Evolutionary conservation across 805 yeast species (phyloP), one percentile per base, ranked within the genome.

Genomic region (Lachancea mirantina): DNA sequence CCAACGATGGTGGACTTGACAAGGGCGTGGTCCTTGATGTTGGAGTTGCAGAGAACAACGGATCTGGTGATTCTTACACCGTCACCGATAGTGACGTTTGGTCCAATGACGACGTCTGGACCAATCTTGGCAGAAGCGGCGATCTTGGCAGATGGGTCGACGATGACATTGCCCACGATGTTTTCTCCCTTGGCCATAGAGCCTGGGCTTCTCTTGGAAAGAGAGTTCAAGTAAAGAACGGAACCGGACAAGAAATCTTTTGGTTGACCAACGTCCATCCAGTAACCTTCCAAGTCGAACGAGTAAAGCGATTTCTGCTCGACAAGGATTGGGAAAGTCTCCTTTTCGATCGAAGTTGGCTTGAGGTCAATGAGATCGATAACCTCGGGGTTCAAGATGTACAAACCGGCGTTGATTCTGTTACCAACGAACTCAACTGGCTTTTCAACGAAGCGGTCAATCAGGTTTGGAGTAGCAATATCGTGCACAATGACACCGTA

Each of bases 261-360:
- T 75, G 99, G 99, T 74, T 92, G 99, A 66, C 99, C 99, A 50
- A 92, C 96, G 66, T 92, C 99, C 98, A 92, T 92, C 99, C 99
- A 92, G 84, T 78, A 92, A 48, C 98, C 97, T 72, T 92, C 96
- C 59, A 92, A 77, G 66, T 92, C 99, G 58, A 84, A 92, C 35
- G 97, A 88, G 74, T 79, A 92, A 55, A 92, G 74, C 41, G 80
- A 74, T 59, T 81, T 87, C 60, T 80, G 69, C 67, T 84, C 94
- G 47, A 94, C 96, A 54, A 92, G 76, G 55, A 71, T 68, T 55
- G 99, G 99, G 96, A 92, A 92, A 50, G 96, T 88, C 75, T 92
- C 99, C 80, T 88, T 88, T 75, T 92, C 99, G 55, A 92, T 92
- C 33, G 97, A 89, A 50, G 99, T 92, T 65, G 99, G 99, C 66